Evolutionary conservation across 148 eudicot species (phyloP).

Genomic region (Rhododendron henanense): DNA sequence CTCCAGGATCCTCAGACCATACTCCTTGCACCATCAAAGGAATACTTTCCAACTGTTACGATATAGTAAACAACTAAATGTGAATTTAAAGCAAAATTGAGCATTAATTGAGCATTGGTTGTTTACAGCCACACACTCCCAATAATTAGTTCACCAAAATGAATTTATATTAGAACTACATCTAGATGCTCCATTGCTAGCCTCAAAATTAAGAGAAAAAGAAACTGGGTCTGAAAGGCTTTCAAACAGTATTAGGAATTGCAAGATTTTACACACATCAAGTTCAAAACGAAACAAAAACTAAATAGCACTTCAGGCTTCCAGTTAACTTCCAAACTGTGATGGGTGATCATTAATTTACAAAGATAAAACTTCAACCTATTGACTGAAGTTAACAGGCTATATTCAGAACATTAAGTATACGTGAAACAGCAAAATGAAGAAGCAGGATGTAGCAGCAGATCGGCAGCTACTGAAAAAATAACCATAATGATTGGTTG

Average conservation of each 20-base stretch:
- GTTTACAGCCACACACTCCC: neutral
- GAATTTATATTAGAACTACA: neutral
- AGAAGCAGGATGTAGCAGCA: neutral
- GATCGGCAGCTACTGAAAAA: neutral
- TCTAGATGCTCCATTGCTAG: neutral
- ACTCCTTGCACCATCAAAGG: slow-evolving; percentile 89
- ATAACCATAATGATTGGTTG: neutral
- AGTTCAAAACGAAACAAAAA: neutral
- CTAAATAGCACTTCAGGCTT: neutral
- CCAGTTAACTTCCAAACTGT: neutral
- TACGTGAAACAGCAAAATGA: neutral
- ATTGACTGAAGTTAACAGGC: neutral
- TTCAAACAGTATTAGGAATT: neutral
- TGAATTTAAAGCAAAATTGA: slow-evolving; percentile 7
- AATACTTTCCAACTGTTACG: slow-evolving; percentile 69
- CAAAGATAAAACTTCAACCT: neutral
- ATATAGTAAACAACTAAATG: slow-evolving; percentile 12
- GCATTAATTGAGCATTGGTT: neutral
- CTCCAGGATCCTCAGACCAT: slow-evolving; percentile 70
- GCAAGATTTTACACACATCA: neutral
- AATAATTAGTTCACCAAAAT: neutral
- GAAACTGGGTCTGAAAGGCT: neutral
- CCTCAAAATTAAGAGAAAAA: neutral
- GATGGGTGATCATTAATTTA: neutral
- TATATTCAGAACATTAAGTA: neutral